Percentiles rank a stretch among this genome's conserved stretches.
Evolutionary conservation across 1,139 yeast genomes (phyloP).

Genomic region (Lizanozyma gosingica): DNA sequence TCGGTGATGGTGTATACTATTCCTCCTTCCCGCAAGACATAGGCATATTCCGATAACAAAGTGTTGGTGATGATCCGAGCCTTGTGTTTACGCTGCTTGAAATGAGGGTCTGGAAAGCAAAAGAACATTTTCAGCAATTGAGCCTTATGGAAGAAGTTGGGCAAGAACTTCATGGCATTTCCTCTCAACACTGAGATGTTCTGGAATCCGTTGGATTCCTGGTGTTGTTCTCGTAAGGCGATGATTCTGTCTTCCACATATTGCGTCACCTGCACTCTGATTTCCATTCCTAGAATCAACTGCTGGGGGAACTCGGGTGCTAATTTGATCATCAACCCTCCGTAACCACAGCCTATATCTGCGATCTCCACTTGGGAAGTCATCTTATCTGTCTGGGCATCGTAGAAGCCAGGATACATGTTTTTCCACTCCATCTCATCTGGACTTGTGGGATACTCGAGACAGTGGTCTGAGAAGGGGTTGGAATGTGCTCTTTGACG

Average conservation of each 20-base stretch:
- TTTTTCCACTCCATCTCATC: conserved; percentile 79
- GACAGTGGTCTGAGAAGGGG: conserved; percentile 90
- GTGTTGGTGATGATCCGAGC: conserved; percentile 93
- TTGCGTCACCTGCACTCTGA: conserved; percentile 93
- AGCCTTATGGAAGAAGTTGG: conserved; percentile 78
- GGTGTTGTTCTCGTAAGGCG: conserved; percentile 63
- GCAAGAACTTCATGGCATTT: conserved; percentile 94
- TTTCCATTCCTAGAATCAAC: conserved; percentile 89
- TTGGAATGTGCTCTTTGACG: conserved; percentile 97
- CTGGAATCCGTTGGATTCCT: conserved; percentile 40
- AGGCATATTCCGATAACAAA: conserved; percentile 84
- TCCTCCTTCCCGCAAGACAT: conserved; percentile 80
- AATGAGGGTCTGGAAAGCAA: conserved; percentile 99
- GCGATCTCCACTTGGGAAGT: conserved; percentile 71
- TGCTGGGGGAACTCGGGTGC: conserved; percentile 70
- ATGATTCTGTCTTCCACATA: conserved; percentile 93
- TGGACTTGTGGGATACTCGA: conserved; percentile 82
- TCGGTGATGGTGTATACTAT: conserved; percentile 91
- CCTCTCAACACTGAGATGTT: conserved; percentile 89
- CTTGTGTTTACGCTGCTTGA: conserved; percentile 93
- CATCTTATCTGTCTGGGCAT: conserved; percentile 34
- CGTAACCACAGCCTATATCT: conserved; percentile 97
- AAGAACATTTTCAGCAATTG: conserved; percentile 88
- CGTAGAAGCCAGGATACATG: conserved; percentile 55
- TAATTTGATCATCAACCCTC: conserved; percentile 77